Conservation (phyloP, 345 rosid species). For the Capsella bursapastoris region DNA sequence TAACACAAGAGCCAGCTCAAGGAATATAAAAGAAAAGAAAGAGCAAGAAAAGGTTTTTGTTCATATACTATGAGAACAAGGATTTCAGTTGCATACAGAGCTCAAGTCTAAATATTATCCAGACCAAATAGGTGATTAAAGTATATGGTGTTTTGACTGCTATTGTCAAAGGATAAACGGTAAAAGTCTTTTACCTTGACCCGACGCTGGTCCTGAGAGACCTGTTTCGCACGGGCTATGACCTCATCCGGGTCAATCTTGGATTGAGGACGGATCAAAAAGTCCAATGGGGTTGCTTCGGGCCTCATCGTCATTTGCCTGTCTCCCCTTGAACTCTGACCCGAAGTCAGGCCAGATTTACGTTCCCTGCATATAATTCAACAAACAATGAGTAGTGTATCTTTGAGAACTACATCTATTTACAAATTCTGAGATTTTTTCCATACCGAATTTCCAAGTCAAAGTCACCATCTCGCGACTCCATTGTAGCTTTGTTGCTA, state of each 20-base stretch:
- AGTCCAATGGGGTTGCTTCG: constrained; percentile 95
- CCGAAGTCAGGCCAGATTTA: constrained; percentile 71
- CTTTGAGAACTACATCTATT: background rate
- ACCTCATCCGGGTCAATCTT: constrained; percentile 90
- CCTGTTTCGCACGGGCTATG: constrained; percentile 86
- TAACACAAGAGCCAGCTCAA: constrained; percentile 6
- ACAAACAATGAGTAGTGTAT: constrained; percentile 21
- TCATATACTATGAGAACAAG: background rate
- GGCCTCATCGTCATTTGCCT: constrained; percentile 81
- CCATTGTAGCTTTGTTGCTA: constrained; percentile 66
- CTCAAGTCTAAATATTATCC: background rate
- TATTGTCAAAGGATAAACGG: background rate
- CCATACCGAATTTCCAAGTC: constrained; percentile 81
- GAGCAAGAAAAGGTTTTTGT: constrained; percentile 3
- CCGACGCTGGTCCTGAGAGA: constrained; percentile 90
- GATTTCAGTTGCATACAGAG: background rate
- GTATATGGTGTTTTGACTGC: background rate
- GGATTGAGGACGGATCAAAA: constrained; percentile 90
- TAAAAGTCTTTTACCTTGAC: constrained; percentile 57
- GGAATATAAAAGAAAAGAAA: background rate
- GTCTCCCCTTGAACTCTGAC: constrained; percentile 70
- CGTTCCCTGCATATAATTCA: constrained; percentile 54
- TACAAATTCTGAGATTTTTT: constrained; percentile 7
- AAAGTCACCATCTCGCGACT: constrained; percentile 88
- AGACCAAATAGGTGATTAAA: background rate